Percentiles rank a stretch among this genome's conserved stretches.
Conservation (phyloP, 179 eudicot genomes). For the Silene coronaria region DNA sequence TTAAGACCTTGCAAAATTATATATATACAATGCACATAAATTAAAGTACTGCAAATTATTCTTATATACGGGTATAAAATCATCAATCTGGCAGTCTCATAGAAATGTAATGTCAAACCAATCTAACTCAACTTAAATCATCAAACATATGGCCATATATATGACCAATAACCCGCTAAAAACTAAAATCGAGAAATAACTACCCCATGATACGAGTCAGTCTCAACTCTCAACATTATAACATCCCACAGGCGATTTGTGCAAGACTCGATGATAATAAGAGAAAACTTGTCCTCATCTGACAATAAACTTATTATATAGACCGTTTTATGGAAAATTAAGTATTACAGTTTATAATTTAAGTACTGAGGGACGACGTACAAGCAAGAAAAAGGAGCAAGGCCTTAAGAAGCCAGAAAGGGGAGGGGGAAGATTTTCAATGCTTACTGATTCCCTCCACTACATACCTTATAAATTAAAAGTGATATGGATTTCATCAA, state of each 20-base stretch:
- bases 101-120: no score
- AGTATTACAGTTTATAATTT: background rate
- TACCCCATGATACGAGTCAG: background rate
- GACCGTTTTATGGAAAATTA: no score
- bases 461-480: slow-evolving; percentile 72
- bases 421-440: background rate
- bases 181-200: background rate
- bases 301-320: background rate
- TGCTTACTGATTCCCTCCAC: background rate
- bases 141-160: no score
- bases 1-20: no score
- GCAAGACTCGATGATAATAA: background rate
- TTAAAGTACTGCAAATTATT: background rate
- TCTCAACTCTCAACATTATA: background rate
- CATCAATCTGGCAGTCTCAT: no score
- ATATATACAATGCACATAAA: no score
- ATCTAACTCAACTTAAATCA: background rate
- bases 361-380: background rate
- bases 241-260: background rate
- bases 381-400: background rate
- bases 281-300: background rate
- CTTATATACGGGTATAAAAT: background rate
- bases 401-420: background rate
- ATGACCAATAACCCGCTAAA: background rate
- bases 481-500: slow-evolving; percentile 94